Evolutionary conservation across 192 early-diverging fungal genomes (phyloP), one percentile per base, ranked within the genome.

Genomic region (Coemansia sp.): DNA sequence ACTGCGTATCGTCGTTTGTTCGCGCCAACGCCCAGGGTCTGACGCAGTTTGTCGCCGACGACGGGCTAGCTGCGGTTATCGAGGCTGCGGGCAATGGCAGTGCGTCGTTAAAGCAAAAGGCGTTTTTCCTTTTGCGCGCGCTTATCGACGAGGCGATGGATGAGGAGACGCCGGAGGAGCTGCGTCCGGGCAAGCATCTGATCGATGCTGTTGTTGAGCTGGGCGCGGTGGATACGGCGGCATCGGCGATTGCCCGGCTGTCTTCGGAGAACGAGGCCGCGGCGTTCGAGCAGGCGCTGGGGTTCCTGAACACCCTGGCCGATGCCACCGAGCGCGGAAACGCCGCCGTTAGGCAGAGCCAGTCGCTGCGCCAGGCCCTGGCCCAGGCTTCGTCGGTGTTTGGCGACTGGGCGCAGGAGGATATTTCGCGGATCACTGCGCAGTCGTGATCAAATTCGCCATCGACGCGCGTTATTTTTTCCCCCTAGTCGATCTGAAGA

Each of bases 1-100:
- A 89, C 75, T 89, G 88, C 51, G 71, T 90, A 16, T 89, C 87
- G 47, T 83, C 88, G 23, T 81, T 83, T 36, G 73, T 91, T 25
- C 85, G 89, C 29, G 76, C 86, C 27, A 85, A 74, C 42, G 60
- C 69, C 20, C 65, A 72, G 16, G 90, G 83, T 10, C 63, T 90
- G 24, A 64, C 72, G 0, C 82, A 84, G 66, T 87, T 91, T 60
- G 71, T 82, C 1, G 85, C 56, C 1, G 47, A 58, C 30, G 45
- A 74, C 46, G 78, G 78, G 13, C 65, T 90, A 61, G 52, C 74
- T 0, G 56, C 53, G 6, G 64, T 90, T 32, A 55, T 85, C 65
- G 65, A 81, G 22, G 77, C 58, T n/a, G 19, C 71, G 18, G 72
- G 75, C 18, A 55, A 69, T 29, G 77, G 82, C 68, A 70, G 46